Base-by-base conservation (phyloP, 306 rosid species). In the Medicago ruthenica region DNA sequence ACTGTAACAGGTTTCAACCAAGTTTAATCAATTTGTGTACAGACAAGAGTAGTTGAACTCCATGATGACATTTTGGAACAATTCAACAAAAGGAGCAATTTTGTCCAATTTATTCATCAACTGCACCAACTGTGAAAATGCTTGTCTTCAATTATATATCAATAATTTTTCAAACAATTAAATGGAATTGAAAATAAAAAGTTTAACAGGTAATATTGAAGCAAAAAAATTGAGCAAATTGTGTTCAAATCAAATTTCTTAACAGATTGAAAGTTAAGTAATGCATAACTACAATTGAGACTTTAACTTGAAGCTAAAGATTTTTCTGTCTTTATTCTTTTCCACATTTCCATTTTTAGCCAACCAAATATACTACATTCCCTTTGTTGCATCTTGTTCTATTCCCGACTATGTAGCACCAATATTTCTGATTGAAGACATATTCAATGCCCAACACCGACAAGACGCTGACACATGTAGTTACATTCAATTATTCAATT, bases 211-310 rank as follows among this genome's bases (percentile, higher is more conserved):
- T 81, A 63, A 20, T 2, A 75, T 21, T 13, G 50, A 51, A 68
- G 74, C 63, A 87, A 79, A 66, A 44, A 36, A 51, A 34, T 71
- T 61, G 60, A 57, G 79, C 59, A 80, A 66, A 72, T 71, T 79
- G 68, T 67, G 72, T 71, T 58, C 58, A 71, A 74, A 60, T 54
- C 27, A 70, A 74, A 61, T 12, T 61, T 59, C 82, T 75, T 69
- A 81, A 79, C 53, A 79, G 63, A 77, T 75, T 72, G 76, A 66
- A 78, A 69, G 76, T 74, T 72, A 65, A 83, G 82, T 77, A 66
- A 81, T 78, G 64, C 76, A 79, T 54, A 74, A 59, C 76, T 81
- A 83, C 78, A 72, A 70, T 57, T 63, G 72, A 68, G 44, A 66
- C 74, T 63, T 78, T 70, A 44, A 58, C 57, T 72, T 83, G 34